Conservation (phyloP, 2,329 filamentous ascomycete genomes). For the Microdochium trichocladiopsis region DNA sequence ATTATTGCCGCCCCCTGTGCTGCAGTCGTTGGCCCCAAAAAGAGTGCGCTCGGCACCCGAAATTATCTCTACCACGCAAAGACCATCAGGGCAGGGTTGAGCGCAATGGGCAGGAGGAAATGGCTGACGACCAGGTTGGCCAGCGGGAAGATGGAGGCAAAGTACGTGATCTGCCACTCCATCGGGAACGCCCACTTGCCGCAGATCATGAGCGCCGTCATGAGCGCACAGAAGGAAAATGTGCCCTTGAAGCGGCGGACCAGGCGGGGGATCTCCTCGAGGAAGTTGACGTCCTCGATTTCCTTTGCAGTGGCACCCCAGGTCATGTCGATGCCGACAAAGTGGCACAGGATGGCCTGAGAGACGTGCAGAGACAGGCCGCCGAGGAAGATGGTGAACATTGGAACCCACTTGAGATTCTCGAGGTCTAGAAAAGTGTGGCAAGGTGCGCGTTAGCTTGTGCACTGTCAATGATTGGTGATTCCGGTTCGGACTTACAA, state of each 20-base stretch:
- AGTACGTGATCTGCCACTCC: constrained; percentile 46
- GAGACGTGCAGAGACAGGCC: constrained; percentile 33
- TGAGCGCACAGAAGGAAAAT: constrained; percentile 17
- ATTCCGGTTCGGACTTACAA: constrained; percentile 19
- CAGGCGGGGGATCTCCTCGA: constrained; percentile 22
- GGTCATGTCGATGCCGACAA: constrained; percentile 33
- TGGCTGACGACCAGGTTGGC: constrained; percentile 42
- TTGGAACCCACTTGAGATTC: constrained; percentile 43
- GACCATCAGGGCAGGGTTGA: constrained; percentile 59
- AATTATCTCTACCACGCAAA: constrained; percentile 45
- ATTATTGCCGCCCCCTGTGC: too few relatives aligned
- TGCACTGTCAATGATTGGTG: neutral
- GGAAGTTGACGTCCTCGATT: constrained; percentile 22
- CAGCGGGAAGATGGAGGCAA: constrained; percentile 55
- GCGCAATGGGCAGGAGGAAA: constrained; percentile 49
- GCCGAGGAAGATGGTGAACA: constrained; percentile 35
- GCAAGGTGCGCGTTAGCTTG: constrained; percentile 5
- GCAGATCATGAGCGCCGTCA: constrained; percentile 19
- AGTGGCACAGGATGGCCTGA: constrained; percentile 30
- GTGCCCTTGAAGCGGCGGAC: constrained; percentile 23
- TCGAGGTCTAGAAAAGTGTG: constrained; percentile 29
- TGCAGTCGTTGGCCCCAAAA: too few relatives aligned
- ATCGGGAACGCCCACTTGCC: constrained; percentile 18
- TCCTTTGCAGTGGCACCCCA: constrained; percentile 26
- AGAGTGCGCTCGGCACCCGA: too few relatives aligned